These are phyloP conservation scores for Hysterangium stoloniferum DNA, from an alignment of 768 basidiomycete genomes.

Conservation along the genomic window DNA sequence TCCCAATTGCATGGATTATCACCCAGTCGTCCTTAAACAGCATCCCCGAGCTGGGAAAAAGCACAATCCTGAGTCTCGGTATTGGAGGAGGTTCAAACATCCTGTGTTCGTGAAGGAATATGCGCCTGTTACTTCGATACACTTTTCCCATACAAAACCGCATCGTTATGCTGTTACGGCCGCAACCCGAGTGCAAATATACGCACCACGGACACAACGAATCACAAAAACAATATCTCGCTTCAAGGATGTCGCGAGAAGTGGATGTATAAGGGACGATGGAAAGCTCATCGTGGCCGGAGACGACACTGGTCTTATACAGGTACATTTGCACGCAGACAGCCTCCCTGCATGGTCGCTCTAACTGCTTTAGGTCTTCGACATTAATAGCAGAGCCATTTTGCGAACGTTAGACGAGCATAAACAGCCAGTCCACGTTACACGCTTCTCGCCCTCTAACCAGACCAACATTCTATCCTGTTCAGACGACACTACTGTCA, in stretches of 20 bases:
- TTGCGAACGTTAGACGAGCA: constrained; percentile 88
- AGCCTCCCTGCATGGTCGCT: not conserved
- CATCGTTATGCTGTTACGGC: constrained; percentile 95
- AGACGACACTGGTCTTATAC: constrained; percentile 87
- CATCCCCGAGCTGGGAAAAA: constrained; percentile 52
- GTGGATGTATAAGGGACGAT: constrained; percentile 82
- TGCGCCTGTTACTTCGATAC: constrained; percentile 89
- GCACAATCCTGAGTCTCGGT: constrained; percentile 66
- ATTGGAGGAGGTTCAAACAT: constrained; percentile 83
- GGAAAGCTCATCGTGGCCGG: constrained; percentile 94
- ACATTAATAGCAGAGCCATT: constrained; percentile 88
- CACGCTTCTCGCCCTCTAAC: constrained; percentile 78
- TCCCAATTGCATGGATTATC: constrained; percentile 58
- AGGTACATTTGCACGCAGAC: constrained; percentile 32
- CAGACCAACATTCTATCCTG: constrained; percentile 87
- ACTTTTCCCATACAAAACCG: constrained; percentile 82
- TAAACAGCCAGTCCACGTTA: constrained; percentile 93
- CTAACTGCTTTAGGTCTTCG: constrained; percentile 59
- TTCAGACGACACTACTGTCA: constrained; percentile 92
- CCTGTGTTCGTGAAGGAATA: constrained; percentile 97
- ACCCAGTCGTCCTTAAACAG: constrained; percentile 57
- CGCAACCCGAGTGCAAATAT: constrained; percentile 88
- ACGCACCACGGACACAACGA: constrained; percentile 93
- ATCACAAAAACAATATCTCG: constrained; percentile 93
- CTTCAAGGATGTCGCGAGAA: constrained; percentile 93